These are phyloP conservation scores for Lasiodiplodia sp. DNA, from an alignment of 2,329 filamentous ascomycete genomes.

Conservation along the genomic window DNA sequence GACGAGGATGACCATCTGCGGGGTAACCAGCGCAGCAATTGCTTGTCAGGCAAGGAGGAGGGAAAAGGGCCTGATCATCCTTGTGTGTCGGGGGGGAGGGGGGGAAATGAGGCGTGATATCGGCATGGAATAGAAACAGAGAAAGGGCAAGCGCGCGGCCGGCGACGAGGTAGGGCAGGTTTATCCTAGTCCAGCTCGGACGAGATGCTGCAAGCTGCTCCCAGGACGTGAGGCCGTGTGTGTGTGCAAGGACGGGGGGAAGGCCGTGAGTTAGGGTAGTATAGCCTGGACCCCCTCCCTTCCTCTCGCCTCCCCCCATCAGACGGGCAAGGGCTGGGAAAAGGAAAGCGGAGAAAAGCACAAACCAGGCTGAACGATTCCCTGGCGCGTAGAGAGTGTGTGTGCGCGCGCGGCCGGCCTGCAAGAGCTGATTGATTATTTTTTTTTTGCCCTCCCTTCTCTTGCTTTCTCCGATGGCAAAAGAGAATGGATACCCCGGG, in stretches of 20 bases:
- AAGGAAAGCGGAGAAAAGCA: slow-evolving; percentile 39
- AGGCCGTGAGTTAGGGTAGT: slow-evolving; percentile 1
- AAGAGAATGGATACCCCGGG: slow-evolving; percentile 47
- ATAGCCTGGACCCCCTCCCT: slow-evolving; percentile 12
- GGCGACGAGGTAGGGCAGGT: slow-evolving; percentile 39
- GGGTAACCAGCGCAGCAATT: slow-evolving; percentile 43
- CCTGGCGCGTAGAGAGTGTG: not conserved
- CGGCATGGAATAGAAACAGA: slow-evolving; percentile 37
- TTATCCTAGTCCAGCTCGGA: slow-evolving; percentile 39
- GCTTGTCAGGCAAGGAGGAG: slow-evolving; percentile 37
- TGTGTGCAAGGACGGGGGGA: slow-evolving; percentile 2
- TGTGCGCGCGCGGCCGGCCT: not conserved
- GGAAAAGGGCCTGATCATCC: slow-evolving; percentile 35
- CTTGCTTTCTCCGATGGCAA: slow-evolving; percentile 39
- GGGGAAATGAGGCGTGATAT: slow-evolving; percentile 38
- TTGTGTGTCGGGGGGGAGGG: slow-evolving; percentile 15
- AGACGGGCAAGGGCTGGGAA: slow-evolving; percentile 28
- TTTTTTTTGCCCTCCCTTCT: slow-evolving; percentile 28
- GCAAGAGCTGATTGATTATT: not conserved
- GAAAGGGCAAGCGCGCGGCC: slow-evolving; percentile 22
- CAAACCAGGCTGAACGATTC: slow-evolving; percentile 39
- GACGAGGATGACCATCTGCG: slow-evolving; percentile 37
- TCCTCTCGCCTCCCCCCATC: slow-evolving; percentile 33
- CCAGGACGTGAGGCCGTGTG: not conserved
- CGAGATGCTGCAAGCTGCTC: slow-evolving; percentile 33